Conservation (phyloP, 2,329 filamentous ascomycete species). For the Coniosporium uncinatum region DNA sequence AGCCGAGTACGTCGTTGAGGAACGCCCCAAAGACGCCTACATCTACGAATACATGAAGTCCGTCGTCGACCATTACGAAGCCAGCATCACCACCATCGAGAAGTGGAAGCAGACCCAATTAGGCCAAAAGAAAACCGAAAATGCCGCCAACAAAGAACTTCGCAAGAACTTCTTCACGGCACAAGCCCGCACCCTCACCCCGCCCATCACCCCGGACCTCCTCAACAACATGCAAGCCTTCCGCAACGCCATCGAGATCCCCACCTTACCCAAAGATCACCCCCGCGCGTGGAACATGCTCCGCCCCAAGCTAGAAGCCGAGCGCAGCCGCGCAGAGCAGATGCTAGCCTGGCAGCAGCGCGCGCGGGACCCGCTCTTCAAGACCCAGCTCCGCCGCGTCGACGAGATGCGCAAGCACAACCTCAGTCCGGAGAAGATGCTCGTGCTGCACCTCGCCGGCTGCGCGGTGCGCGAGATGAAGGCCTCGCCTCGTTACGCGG, state of each 20-base stretch:
- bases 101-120: not conserved
- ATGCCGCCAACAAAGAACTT: not conserved
- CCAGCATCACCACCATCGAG: constrained; percentile 21
- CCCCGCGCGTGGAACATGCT: not conserved
- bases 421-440: not conserved
- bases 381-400: no score
- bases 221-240: not conserved
- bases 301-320: not conserved
- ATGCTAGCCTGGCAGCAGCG: not conserved
- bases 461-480: not conserved
- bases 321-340: not conserved
- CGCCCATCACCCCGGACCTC: not conserved
- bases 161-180: not conserved
- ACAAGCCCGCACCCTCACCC: not conserved
- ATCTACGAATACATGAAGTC: not conserved
- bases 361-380: not conserved
- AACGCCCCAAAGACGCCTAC: no score
- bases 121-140: not conserved
- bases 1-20: not conserved
- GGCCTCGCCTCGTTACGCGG: not conserved
- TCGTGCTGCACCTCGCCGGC: not conserved
- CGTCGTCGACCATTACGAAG: not conserved
- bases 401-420: not conserved
- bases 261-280: no score
- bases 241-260: not conserved